Base-by-base conservation (phyloP, 176 grass and related monocot species). In the Eragrostis curvula region DNA sequence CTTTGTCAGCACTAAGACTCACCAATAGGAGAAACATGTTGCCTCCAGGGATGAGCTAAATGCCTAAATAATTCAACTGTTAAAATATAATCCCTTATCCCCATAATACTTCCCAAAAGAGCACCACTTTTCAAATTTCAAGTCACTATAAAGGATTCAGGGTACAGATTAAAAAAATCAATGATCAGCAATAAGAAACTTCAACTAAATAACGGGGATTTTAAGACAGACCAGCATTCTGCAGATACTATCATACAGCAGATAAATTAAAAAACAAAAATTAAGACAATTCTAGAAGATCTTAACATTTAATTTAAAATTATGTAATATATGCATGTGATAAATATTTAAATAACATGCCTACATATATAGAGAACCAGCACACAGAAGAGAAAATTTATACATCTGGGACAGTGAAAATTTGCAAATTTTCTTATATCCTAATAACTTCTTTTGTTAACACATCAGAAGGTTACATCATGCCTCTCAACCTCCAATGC, bases 401-500 rank as follows among this genome's bases (percentile, higher is more conserved):
- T 69, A 30, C 79, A 71, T 48, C 51, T 28, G 20, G 68, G 16
- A 74, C 15, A 79, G 42, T 28, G 2, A 29, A 30, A 43, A 59
- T 79, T 59, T 88, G 42, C 18, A 82, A 25, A 71, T 52, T 47
- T 12, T 28, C 28, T 66, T 48, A 78, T 64, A 56, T 83, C 45
- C 11, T 51, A 81, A 67, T 3, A 66, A 73, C 36, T 55, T 43
- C 5, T 18, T 18, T 45, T 66, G 17, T 57, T 70, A 52, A 65
- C 49, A 86, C 13, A 84, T 86, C 84, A 56, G 13, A 81, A 86
- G 40, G 44, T 8, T 78, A 70, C 79, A 75, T 70, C 88, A 30
- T 79, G 89, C 49, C 29, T 77, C 88, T 98, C 87, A 80, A 95
- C 89, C 79, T 98, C 96, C 47, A 98, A 61, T 65, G 90, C 79